Evolutionary conservation across 2,329 filamentous ascomycete genomes (phyloP), one percentile per base, ranked within the genome.

Genomic region (Aotearoamyces nothofagi): DNA sequence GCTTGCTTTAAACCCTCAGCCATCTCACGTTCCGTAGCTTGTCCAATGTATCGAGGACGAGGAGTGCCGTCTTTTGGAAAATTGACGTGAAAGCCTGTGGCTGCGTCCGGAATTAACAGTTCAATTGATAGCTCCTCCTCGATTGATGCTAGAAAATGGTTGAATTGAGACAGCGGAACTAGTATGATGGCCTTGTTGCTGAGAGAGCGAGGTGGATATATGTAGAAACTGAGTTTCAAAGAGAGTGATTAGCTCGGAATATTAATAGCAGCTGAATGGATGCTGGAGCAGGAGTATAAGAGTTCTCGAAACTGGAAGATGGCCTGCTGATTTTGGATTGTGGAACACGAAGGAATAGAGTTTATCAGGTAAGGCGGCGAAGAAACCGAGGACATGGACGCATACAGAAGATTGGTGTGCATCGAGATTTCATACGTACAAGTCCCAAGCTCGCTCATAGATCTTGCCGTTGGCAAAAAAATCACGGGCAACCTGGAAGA

Each of bases 191-290:
- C 62, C 16, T 57, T 49, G 9, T 56, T 52, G 5, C 55, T 39
- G 7, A 58, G 45, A 3, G 55, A 49, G 10, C 45, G 38, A 0
- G 68, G 65, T 26, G 67, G 57, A 45, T 72, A 61, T 19, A 83
- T 45, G 47, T 79, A 84, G 51, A 76, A 83, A 31, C 77, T 81
- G 26, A 5, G n/a, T n/a, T n/a, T n/a, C n/a, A n/a, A n/a, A n/a
- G n/a, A n/a, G n/a, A n/a, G n/a, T n/a, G n/a, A n/a, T n/a, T n/a
- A n/a, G n/a, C n/a, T n/a, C n/a, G n/a, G n/a, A n/a, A n/a, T n/a
- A n/a, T n/a, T n/a, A n/a, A n/a, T n/a, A n/a, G n/a, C n/a, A n/a
- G n/a, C n/a, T n/a, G n/a, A n/a, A n/a, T n/a, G n/a, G n/a, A n/a
- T n/a, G n/a, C n/a, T n/a, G n/a, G n/a, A n/a, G n/a, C n/a, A n/a